Base-by-base conservation (phyloP, 2,329 filamentous ascomycete species). In the Cladosporium sp. region DNA sequence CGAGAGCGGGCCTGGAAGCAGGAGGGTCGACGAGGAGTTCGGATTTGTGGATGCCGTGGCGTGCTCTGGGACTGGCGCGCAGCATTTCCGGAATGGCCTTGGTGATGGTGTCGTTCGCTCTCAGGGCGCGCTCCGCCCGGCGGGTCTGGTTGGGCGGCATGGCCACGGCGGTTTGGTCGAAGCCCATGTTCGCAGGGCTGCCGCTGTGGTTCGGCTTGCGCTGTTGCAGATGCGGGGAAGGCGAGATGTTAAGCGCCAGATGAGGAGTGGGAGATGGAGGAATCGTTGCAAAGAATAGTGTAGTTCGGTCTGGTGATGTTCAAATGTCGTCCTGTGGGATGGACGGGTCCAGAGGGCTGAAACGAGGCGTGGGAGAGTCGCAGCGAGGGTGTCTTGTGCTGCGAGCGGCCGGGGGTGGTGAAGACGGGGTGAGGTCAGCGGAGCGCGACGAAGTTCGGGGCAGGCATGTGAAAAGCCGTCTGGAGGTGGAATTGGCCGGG, bases 71-170 rank as follows among this genome's bases (percentile, higher is more conserved):
- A 58, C 80, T 76, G 1, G 75, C 72, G 0, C 70, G 66, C 1
- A 83, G 65, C 9, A 83, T 67, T 0, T 75, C 67, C 1, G 81
- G 81, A 7, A 84, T 75, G 13, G 74, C 70, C 58, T 77, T 78
- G 65, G 82, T 83, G 55, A 82, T 67, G 4, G 80, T 81, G 8
- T 77, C 71, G 48, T 76, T 78, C 31, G 65, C 65, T 59, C 65
- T 58, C 54, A 51, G 57, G 43, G 64, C 61, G 32, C 64, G 60
- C 52, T 65, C 60, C 9, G 54, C 58, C 32, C 65, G 63, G 19
- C 62, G 61, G 43, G 57, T 63, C 14, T 51, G 54, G 37, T 59
- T 58, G 2, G 59, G 57, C 34, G 41, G 56, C 38, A 37, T 37
- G 13, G 41, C 49, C 49, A 46, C 46, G 49, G 42, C 35, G 11